Conservation (phyloP, 2,329 filamentous ascomycete species). For the Diaporthe destruens region DNA sequence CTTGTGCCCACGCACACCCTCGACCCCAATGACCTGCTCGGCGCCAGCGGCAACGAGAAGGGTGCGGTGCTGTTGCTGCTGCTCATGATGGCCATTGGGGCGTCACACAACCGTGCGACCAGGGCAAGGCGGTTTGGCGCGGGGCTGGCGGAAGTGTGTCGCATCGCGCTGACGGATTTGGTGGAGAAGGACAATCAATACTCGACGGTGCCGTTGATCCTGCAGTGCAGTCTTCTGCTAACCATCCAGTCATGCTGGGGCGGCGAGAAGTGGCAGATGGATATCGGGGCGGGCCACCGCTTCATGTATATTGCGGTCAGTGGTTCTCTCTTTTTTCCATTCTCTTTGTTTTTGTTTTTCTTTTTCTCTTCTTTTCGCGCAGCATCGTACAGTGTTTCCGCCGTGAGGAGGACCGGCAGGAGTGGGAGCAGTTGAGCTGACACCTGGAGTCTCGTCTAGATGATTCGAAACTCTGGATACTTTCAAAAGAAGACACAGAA, state of each 20-base stretch:
- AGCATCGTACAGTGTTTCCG: too few species aligned
- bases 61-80: not conserved
- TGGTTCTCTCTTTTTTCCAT: not conserved
- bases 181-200: conserved; percentile 7
- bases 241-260: conserved; percentile 5
- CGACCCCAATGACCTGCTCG: not conserved
- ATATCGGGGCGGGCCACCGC: not conserved
- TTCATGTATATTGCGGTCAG: conserved; percentile 6
- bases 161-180: conserved; percentile 6
- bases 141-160: not conserved
- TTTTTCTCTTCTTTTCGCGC: not conserved
- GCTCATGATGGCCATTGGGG: conserved; percentile 10
- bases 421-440: not conserved
- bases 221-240: not conserved
- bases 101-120: not conserved
- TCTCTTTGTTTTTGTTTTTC: too few species aligned
- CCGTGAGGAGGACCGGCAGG: not conserved
- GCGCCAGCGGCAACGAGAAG: not conserved
- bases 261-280: conserved; percentile 5
- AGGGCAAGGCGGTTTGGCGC: not conserved
- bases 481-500: not conserved
- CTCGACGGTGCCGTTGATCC: not conserved
- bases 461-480: not conserved
- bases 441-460: not conserved
- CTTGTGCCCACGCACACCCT: not conserved